A percentile compares a stretch with the other conserved stretches of the same genome.
Conservation (phyloP, 139 green algal species). For the Trebouxia sp. region DNA sequence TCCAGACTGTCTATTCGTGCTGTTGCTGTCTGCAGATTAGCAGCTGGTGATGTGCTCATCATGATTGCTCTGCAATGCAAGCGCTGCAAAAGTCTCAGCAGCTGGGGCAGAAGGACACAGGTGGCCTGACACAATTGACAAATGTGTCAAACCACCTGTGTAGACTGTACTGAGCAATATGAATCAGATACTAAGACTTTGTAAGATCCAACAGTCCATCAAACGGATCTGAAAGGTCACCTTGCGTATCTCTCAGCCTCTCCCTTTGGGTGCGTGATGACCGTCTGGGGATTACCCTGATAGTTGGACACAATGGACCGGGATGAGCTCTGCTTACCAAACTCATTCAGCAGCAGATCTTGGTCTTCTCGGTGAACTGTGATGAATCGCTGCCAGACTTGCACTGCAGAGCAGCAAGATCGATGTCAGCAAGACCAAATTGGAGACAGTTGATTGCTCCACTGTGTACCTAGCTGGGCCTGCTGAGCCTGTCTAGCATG, state of each 20-base stretch:
- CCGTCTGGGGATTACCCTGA: constrained; percentile 18
- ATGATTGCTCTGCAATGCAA: not conserved
- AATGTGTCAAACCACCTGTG: not conserved
- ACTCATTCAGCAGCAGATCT: constrained; percentile 41
- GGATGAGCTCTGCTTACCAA: not conserved
- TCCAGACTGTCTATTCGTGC: not conserved
- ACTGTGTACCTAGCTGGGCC: no score
- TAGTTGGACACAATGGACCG: constrained; percentile 38
- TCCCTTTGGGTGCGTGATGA: constrained; percentile 41
- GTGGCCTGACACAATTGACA: no score
- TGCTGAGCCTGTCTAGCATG: no score
- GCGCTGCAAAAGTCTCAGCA: no score
- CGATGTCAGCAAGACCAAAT: not conserved
- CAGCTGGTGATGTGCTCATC: not conserved
- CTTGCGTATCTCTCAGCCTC: constrained; percentile 33
- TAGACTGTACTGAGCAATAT: not conserved
- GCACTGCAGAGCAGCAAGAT: constrained; percentile 29
- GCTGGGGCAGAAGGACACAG: no score
- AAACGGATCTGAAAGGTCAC: constrained; percentile 1
- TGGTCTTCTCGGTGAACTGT: constrained; percentile 52
- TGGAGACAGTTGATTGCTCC: no score
- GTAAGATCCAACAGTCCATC: not conserved
- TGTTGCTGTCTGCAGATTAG: not conserved
- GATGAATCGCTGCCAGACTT: constrained; percentile 53
- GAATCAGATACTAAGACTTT: not conserved